Conservation (phyloP, 331 rosid genomes). For the Ulmus americana region DNA sequence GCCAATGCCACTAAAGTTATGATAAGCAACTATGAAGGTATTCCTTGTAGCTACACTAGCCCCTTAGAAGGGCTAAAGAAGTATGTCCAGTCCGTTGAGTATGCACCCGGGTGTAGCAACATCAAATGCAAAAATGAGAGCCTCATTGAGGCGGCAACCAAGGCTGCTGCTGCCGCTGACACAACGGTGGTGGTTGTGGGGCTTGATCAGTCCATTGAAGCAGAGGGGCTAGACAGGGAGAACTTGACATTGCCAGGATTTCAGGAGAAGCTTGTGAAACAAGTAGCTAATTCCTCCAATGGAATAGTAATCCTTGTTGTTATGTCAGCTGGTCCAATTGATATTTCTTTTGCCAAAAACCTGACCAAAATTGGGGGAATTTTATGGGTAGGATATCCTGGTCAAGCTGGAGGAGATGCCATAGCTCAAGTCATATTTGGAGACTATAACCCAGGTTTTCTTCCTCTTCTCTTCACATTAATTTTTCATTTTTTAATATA, state of each 20-base stretch:
- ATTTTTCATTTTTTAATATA: too few species aligned
- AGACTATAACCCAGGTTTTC: constrained; percentile 56
- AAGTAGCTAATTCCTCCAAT: constrained; percentile 44
- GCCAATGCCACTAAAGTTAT: constrained; percentile 56
- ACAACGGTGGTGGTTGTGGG: constrained; percentile 58
- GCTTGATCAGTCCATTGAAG: constrained; percentile 64
- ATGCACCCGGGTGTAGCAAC: constrained; percentile 46
- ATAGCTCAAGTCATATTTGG: constrained; percentile 66
- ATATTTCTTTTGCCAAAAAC: constrained; percentile 49
- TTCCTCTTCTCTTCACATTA: neutral
- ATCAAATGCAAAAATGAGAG: constrained; percentile 47
- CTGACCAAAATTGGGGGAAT: constrained; percentile 45
- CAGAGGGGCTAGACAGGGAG: constrained; percentile 64
- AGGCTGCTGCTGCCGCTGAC: constrained; percentile 46
- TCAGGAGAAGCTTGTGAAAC: constrained; percentile 59
- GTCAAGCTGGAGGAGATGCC: constrained; percentile 72
- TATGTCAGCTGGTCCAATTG: constrained; percentile 78
- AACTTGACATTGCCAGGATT: constrained; percentile 67
- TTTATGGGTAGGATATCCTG: constrained; percentile 83
- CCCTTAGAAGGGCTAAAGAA: constrained; percentile 53
- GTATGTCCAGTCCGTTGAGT: constrained; percentile 35
- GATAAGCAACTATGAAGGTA: constrained; percentile 65
- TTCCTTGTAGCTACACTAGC: constrained; percentile 45
- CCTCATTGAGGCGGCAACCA: constrained; percentile 44
- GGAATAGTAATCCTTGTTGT: constrained; percentile 58